Evolutionary conservation across 139 green algal genomes (phyloP), one percentile per base, ranked within the genome.

Genomic region (Edaphochlamys debaryana): DNA sequence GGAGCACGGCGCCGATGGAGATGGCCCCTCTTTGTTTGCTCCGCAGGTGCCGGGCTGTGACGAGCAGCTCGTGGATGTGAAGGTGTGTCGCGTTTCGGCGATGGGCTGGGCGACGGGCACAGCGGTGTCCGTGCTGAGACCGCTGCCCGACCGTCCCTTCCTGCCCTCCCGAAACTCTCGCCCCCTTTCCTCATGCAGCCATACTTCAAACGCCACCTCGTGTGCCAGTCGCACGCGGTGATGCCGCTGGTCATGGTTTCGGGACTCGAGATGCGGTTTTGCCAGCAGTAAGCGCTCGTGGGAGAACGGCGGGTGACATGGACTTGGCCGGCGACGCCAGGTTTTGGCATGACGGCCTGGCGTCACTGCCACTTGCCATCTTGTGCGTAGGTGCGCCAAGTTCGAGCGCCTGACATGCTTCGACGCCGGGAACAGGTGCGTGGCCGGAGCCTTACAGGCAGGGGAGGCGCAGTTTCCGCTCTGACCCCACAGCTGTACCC

Each of bases 201-300:
- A 0, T 80, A 80, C 37, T 80, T 80, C 56, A 56, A 58, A 15
- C 73, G 73, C 1, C 73, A 80, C 58, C 38, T 69, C 2, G 73
- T 80, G 30, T 80, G 73, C 56, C 73, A 80, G 56, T 32, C 73
- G 29, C 73, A 80, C 56, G 73, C 73, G 4, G 25, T 80, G 2
- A 30, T 58, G 27, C 73, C 73, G 1, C 8, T n/a, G 17, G 73
- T 80, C 6, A 5, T 69, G 2, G 20, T 80, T 3, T 29, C 69
- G 19, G 73, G 40, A 7, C 29, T 69, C 13, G 73, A 80, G 56
- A 69, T 80, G 56, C 73, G 73, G 29, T 80, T 80, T 37, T 80
- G 73, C 40, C 73, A 80, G 56, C 73, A 80, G n/a, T n/a, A n/a
- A n/a, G n/a, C n/a, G n/a, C n/a, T n/a, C n/a, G n/a, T n/a, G n/a